Conservation (phyloP, 495 filamentous ascomycete species). For the Neurospora intermedia region DNA sequence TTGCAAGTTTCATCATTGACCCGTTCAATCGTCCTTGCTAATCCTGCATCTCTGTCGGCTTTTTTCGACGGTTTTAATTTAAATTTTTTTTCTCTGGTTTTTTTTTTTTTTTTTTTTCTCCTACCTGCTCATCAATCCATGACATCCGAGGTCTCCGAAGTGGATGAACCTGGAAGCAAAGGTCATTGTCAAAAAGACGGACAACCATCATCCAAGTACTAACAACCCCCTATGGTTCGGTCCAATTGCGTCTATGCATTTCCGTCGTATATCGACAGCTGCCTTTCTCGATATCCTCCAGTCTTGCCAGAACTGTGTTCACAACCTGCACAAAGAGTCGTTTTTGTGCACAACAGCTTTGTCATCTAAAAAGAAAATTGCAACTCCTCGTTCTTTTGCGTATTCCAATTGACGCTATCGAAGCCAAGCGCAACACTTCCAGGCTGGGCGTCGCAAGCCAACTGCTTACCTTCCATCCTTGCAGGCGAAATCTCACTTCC, state of each 20-base stretch:
- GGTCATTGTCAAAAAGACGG: background rate
- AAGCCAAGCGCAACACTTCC: background rate
- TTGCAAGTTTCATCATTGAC: background rate
- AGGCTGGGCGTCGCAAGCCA: background rate
- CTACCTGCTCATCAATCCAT: background rate
- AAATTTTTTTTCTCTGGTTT: background rate
- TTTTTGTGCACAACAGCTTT: background rate
- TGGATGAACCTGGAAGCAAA: background rate
- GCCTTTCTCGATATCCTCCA: background rate
- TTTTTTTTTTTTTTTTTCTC: background rate
- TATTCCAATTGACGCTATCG: background rate
- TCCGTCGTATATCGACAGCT: background rate
- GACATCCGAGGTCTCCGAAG: background rate
- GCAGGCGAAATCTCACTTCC: background rate
- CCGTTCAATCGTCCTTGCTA: background rate
- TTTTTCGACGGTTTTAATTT: background rate
- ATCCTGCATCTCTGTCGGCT: slow-evolving; percentile 8
- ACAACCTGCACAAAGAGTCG: background rate
- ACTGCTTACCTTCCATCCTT: background rate
- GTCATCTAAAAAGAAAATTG: background rate
- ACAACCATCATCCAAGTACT: background rate
- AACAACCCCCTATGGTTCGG: background rate
- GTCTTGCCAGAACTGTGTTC: background rate
- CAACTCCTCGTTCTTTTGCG: background rate
- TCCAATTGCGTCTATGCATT: background rate